Base-by-base conservation (phyloP, 352 stramenopile genomes). In the Pythium monospermum region DNA sequence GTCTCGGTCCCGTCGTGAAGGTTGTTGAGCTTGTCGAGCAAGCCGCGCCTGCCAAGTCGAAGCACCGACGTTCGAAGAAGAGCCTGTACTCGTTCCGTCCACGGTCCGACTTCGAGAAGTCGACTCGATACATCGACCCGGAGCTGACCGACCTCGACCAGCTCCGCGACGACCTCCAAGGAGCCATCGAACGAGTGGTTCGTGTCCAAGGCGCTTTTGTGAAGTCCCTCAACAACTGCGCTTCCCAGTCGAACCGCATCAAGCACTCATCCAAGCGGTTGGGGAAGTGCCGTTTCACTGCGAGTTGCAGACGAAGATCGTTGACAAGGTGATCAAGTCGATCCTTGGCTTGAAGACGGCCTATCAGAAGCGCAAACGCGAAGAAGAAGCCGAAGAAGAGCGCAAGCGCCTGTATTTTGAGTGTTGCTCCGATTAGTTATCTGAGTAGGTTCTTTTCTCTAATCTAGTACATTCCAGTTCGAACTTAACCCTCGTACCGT, bases 121-220 rank as follows among this genome's bases (percentile, higher is more conserved):
- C 25, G 13, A 39, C 40, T 30, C 30, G 16, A 7, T 39, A 39
- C 7, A 15, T 50, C 7, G 43, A 31, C 26, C 4, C 22, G 28
- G 27, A 26, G 11, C 5, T 28, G 18, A 19, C 43, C 16, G 39
- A 46, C 13, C 39, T 57, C 19, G 49, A 57, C 22, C 21, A 48
- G 16, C 49, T 57, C 11, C 38, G 49, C 15, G 49, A 57, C 49
- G 35, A 55, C 26, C 48, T 55, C 4, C 48, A 55, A 39, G 35
- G 37, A 45, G 23, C 36, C 7, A 43, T 53, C 21, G 31, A 53
- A 22, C 45, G 33, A 2, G 37, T 55, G 25, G 27, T 46, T 19
- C 35, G 37, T 3, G 48, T 55, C 2, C 35, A 46, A 11, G 35
- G 37, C 6, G 48, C 48, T 8, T 47, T 55, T 19, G 28, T 39